Evolutionary conservation across 805 yeast genomes (phyloP).

Genomic region (Hanseniaspora clermontiae): DNA sequence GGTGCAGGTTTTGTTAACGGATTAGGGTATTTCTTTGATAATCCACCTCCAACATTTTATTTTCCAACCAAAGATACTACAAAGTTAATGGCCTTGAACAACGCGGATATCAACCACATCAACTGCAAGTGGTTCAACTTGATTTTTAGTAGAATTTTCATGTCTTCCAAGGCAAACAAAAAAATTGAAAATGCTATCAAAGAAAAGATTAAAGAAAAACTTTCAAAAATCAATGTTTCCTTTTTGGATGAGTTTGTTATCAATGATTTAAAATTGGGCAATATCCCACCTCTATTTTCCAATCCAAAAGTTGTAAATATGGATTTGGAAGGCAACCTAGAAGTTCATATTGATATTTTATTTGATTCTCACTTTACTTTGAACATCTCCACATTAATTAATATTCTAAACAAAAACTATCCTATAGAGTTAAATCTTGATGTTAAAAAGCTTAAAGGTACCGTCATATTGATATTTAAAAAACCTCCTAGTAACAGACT

Average conservation of each 20-base stretch:
- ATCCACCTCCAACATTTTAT: constrained; percentile 48
- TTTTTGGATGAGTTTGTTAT: constrained; percentile 75
- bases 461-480: constrained; percentile 53
- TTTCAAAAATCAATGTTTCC: constrained; percentile 71
- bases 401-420: constrained; percentile 58
- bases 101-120: constrained; percentile 71
- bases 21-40: constrained; percentile 25
- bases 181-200: constrained; percentile 46
- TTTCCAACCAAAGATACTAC: constrained; percentile 60
- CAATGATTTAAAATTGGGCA: constrained; percentile 60
- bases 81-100: constrained; percentile 58
- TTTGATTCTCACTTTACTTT: constrained; percentile 69
- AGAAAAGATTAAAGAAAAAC: constrained; percentile 51
- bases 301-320: constrained; percentile 56
- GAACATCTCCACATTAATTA: constrained; percentile 69
- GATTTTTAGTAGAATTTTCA: constrained; percentile 64
- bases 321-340: constrained; percentile 67
- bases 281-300: constrained; percentile 66
- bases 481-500: constrained; percentile 84
- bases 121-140: constrained; percentile 90
- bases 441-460: constrained; percentile 59
- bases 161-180: constrained; percentile 63
- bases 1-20: constrained; percentile 43
- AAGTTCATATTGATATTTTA: constrained; percentile 45
- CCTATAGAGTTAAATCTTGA: constrained; percentile 60